Evolutionary conservation across 1,284 basidiomycete genomes (phyloP), one percentile per base, ranked within the genome.

Genomic region (Naganishia cerealis): DNA sequence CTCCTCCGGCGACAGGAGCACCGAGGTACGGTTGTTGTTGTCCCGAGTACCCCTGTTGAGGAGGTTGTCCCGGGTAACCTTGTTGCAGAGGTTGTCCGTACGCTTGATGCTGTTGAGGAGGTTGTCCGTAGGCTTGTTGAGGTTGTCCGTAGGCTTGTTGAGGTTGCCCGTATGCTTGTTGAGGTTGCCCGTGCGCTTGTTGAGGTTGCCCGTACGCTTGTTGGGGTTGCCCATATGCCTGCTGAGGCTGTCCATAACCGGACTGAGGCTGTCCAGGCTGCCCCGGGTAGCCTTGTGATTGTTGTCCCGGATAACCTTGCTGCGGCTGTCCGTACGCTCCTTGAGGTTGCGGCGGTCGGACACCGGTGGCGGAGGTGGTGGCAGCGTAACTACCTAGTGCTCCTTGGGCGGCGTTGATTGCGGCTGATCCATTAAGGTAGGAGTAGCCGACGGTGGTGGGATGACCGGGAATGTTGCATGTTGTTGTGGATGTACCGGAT

Each of bases 111-210:
- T 61, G 63, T 29, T 33, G n/a, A n/a, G 42, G 57, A 29, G 75
- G 71, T 52, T 72, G 71, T 54, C 68, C 71, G 71, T 68, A 71
- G 66, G 67, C 63, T 43, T 70, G 68, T 54, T 46, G 65, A 24
- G 70, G 50, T 38, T 67, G 70, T 26, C 68, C 66, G 61, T 71
- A 67, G 21, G 63, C 33, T 70, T 66, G 67, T 46, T 71, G 70
- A 62, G 73, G 73, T 26, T 74, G 70, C 29, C 75, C 75, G 69
- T 77, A 77, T 56, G 16, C 26, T 12, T 52, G 29, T 33, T 33
- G 46, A 16, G 38, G 39, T 16, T 68, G 67, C n/a, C 61, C 57
- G 8, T 55, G 15, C 24, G 74, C 73, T 68, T 74, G 74, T 33
- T 67, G 67, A 26, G 69, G 71, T 15, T 66, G 71, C 24, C 69